phyloP scores from a whole-genome alignment of 2,329 filamentous ascomycete species.

The Aureobasidium mangrovei region DNA sequence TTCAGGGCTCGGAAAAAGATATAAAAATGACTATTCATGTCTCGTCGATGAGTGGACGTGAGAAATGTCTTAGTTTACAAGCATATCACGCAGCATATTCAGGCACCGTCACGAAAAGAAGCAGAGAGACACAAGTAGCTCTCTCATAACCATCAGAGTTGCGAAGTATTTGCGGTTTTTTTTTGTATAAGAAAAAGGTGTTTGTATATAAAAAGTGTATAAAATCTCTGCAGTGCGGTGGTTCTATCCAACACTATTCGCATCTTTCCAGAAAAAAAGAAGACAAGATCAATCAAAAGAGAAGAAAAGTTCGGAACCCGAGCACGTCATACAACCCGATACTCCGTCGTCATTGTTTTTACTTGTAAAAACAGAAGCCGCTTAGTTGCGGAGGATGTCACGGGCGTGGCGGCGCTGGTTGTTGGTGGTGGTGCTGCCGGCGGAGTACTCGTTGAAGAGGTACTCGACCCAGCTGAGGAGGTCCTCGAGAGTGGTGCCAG shows the following conservation, averaged over 20 bases:
- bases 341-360: not conserved
- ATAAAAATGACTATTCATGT: too few species aligned
- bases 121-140: not conserved
- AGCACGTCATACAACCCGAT: not conserved
- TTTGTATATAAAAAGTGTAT: too few species aligned
- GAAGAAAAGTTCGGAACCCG: not conserved
- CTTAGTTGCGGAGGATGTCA: constrained; percentile 14
- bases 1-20: too few species aligned
- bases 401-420: constrained; percentile 7
- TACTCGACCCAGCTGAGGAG: constrained; percentile 23
- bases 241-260: not conserved
- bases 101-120: too few species aligned
- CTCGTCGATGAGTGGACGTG: too few species aligned
- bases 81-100: too few species aligned
- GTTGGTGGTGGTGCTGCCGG: not conserved
- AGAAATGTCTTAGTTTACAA: too few species aligned
- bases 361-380: not conserved
- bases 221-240: constrained; percentile 3
- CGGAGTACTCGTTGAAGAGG: constrained; percentile 18
- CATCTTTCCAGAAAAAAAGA: not conserved
- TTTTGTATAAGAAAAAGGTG: not conserved
- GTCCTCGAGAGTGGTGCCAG: constrained; percentile 22
- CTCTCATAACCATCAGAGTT: not conserved
- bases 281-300: not conserved
- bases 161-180: not conserved